Evolutionary conservation across 495 filamentous ascomycete species (phyloP).

Genomic region (Parachaetomium inaequale): DNA sequence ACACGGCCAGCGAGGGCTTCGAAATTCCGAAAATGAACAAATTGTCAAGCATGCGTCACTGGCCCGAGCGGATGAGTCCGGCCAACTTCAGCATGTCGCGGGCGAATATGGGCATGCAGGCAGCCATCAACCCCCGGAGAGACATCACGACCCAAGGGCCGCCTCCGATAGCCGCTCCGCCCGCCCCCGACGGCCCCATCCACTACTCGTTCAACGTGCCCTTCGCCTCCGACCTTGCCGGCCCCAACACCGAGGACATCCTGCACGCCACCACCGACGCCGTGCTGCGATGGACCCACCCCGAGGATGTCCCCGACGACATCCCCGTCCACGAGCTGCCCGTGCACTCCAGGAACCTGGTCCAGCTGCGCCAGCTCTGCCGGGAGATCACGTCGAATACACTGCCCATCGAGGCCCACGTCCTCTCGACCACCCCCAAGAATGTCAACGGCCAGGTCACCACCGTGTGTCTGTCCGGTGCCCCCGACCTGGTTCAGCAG

Average conservation of each 20-base stretch:
- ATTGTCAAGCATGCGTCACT: slow-evolving; percentile 90
- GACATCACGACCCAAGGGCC: slow-evolving; percentile 60
- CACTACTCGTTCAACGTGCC: slow-evolving; percentile 87
- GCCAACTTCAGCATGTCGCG: slow-evolving; percentile 68
- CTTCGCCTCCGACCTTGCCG: slow-evolving; percentile 84
- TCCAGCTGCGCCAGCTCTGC: slow-evolving; percentile 70
- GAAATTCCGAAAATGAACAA: slow-evolving; percentile 71
- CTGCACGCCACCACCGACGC: slow-evolving; percentile 81
- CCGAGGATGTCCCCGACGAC: slow-evolving; percentile 78
- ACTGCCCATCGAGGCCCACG: slow-evolving; percentile 71
- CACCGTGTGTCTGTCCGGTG: slow-evolving; percentile 84
- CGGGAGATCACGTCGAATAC: slow-evolving; percentile 66
- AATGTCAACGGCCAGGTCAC: slow-evolving; percentile 70
- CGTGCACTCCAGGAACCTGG: slow-evolving; percentile 80
- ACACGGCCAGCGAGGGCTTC: slow-evolving; percentile 4
- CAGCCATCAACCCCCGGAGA: slow-evolving; percentile 59
- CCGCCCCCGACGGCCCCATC: slow-evolving; percentile 62
- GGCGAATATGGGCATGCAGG: slow-evolving; percentile 67
- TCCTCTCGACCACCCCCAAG: slow-evolving; percentile 80
- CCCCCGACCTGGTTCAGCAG: slow-evolving; percentile 76
- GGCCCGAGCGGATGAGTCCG: slow-evolving; percentile 87
- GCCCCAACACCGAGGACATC: slow-evolving; percentile 87
- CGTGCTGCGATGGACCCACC: slow-evolving; percentile 84
- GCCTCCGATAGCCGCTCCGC: slow-evolving; percentile 60
- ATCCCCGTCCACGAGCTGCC: slow-evolving; percentile 80